phyloP scores from a whole-genome alignment of 306 rosid genomes.

The Malus asiatica region DNA sequence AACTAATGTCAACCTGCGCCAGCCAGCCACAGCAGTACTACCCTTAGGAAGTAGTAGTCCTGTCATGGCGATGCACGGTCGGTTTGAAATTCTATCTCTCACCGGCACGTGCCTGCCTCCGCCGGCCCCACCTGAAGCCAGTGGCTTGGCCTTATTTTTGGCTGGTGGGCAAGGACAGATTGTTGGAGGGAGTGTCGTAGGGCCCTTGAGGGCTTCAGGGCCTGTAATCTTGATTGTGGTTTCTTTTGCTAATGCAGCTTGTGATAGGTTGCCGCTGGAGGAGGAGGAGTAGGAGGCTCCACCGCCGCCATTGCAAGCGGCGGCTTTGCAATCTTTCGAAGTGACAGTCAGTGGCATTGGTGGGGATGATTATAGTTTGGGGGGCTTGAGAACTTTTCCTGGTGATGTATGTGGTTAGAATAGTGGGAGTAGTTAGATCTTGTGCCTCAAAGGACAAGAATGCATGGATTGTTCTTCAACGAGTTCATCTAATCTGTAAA shows the following conservation, averaged over 20 bases:
- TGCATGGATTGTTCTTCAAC: too few relatives aligned
- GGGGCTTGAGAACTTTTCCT: neutral
- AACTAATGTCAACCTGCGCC: constrained; percentile 26
- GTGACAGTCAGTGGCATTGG: constrained; percentile 6
- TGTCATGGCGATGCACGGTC: constrained; percentile 17
- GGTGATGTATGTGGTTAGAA: constrained; percentile 24
- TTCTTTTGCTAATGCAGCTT: constrained; percentile 33
- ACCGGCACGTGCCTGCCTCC: constrained; percentile 35
- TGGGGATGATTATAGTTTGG: constrained; percentile 11
- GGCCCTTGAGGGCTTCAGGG: constrained; percentile 28
- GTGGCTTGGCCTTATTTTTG: constrained; percentile 28
- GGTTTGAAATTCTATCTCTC: constrained; percentile 32
- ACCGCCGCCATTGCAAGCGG: neutral
- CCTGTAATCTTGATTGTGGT: constrained; percentile 37
- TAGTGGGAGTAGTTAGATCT: constrained; percentile 1
- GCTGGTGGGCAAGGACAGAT: constrained; percentile 34
- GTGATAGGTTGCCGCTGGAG: constrained; percentile 30
- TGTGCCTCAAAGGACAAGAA: neutral
- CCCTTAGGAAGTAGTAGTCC: neutral
- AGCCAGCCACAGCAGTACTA: constrained; percentile 4
- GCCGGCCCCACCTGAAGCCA: constrained; percentile 25
- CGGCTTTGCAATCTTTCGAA: constrained; percentile 13
- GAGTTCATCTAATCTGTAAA: too few relatives aligned
- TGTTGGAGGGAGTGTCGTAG: constrained; percentile 30
- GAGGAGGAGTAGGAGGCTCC: constrained; percentile 12